phyloP scores from a whole-genome alignment of 306 rosid species.

The Pyrus pyrifolia region DNA sequence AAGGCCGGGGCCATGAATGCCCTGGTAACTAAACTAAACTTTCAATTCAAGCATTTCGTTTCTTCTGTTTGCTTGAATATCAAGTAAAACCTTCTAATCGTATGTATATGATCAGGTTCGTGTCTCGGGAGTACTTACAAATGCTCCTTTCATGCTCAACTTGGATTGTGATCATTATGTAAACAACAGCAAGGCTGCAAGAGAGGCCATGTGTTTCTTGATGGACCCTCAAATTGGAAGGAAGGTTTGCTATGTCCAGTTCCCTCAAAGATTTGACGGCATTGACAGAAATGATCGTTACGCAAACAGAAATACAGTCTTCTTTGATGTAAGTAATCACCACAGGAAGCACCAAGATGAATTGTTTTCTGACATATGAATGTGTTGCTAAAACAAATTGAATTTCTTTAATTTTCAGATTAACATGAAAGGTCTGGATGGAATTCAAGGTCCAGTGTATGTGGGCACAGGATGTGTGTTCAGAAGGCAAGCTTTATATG shows the following conservation, averaged over 20 bases:
- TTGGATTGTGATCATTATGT: constrained; percentile 94
- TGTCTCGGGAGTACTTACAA: constrained; percentile 84
- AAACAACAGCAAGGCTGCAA: constrained; percentile 73
- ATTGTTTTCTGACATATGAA: not conserved
- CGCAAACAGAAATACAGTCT: constrained; percentile 88
- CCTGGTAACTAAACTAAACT: constrained; percentile 40
- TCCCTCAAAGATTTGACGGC: constrained; percentile 89
- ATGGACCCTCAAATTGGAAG: constrained; percentile 88
- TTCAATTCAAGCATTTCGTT: not conserved
- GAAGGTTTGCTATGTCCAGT: constrained; percentile 78
- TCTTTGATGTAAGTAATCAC: constrained; percentile 59
- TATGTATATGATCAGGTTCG: constrained; percentile 53
- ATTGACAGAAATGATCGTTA: constrained; percentile 84
- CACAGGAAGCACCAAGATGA: not conserved
- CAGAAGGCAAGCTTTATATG: constrained; percentile 89
- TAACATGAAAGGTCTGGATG: constrained; percentile 97
- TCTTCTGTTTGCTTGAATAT: constrained; percentile 3
- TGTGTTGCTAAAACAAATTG: not conserved
- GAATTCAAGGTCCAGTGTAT: constrained; percentile 93
- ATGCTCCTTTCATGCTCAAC: constrained; percentile 86
- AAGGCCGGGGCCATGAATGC: constrained; percentile 98
- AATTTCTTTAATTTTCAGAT: constrained; percentile 40
- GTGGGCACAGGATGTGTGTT: constrained; percentile 98
- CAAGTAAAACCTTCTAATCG: not conserved
- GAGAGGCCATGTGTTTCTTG: constrained; percentile 96